phyloP scores from a whole-genome alignment of 2,329 filamentous ascomycete species.

The Alternaria sp. region DNA sequence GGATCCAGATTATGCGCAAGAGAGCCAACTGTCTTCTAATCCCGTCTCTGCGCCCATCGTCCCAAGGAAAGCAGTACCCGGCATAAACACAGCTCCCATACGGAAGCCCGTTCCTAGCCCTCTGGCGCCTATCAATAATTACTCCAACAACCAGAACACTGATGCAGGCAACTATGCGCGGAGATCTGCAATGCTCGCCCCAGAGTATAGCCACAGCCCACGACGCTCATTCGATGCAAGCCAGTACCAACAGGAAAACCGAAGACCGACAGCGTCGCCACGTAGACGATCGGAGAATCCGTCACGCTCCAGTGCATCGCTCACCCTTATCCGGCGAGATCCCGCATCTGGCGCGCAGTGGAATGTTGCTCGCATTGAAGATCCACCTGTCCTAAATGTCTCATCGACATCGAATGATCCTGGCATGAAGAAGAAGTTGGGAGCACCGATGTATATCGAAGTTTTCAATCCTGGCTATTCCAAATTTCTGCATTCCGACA shows the following conservation, averaged over 20 bases:
- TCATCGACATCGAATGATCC: slow-evolving; percentile 48
- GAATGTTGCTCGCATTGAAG: slow-evolving; percentile 58
- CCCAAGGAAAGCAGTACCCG: slow-evolving; percentile 39
- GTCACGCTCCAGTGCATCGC: slow-evolving; percentile 27
- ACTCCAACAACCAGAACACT: slow-evolving; percentile 39
- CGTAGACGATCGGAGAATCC: slow-evolving; percentile 29
- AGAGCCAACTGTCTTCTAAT: slow-evolving; percentile 11
- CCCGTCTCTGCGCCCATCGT: slow-evolving; percentile 25
- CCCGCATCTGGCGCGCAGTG: slow-evolving; percentile 57
- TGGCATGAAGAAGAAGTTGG: slow-evolving; percentile 43
- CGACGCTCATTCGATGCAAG: slow-evolving; percentile 35
- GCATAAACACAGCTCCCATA: slow-evolving; percentile 15
- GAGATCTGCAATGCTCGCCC: slow-evolving; percentile 20
- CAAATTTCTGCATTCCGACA: slow-evolving; percentile 56
- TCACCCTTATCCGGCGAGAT: slow-evolving; percentile 60
- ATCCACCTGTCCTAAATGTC: slow-evolving; percentile 53
- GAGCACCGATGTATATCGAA: slow-evolving; percentile 59
- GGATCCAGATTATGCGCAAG: slow-evolving; percentile 19
- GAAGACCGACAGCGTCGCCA: slow-evolving; percentile 24
- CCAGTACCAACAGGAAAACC: slow-evolving; percentile 28
- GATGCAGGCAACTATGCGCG: slow-evolving; percentile 27
- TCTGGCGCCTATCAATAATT: slow-evolving; percentile 32
- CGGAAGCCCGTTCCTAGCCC: slow-evolving; percentile 40
- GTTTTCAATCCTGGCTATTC: slow-evolving; percentile 66
- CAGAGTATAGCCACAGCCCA: slow-evolving; percentile 22